Base-by-base conservation (phyloP, 495 filamentous ascomycete species). In the Aspergillus homomorphus region DNA sequence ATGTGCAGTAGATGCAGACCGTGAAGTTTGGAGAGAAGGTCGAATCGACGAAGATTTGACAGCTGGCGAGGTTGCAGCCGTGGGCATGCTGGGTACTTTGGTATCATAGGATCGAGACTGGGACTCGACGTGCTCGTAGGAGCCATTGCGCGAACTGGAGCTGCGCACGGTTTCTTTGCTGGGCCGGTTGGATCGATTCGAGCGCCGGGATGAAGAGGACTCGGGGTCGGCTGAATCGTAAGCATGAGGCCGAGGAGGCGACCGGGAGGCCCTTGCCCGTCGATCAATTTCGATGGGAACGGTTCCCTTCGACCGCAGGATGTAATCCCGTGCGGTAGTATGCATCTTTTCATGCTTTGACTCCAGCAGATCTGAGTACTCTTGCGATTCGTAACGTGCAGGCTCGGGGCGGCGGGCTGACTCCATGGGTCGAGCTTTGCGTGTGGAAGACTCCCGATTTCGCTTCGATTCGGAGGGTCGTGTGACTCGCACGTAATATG, bases 221-320 rank as follows among this genome's bases (percentile, higher is more conserved):
- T 75, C 73, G 61, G 71, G 73, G 62, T 78, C 75, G 18, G 62
- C 59, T 3, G 70, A 65, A 15, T 77, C 73, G 60, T 69, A 68
- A 59, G 62, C 64, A 65, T 59, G 66, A 66, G 55, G 50, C 38
- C 60, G 67, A 19, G 45, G 71, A 56, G 73, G 74, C 30, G 74
- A 77, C 46, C 62, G 69, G 21, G 71, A 72, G 7, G 62, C 20
- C 43, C 66, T 67, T 7, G 63, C 61, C 16, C 62, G 63, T n/a
- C 58, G 49, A 21, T 71, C 68, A 8, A 59, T 49, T 30, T 73
- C 66, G 45, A 72, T 28, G 8, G 60, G 53, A 6, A 51, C 46
- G 12, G 53, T 64, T 21, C 64, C 55, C 51, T 65, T 69, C 46
- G 72, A 68, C 19, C 69, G 68, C 51, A 62, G 62, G 33, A 81